A percentile compares a stretch with the other conserved stretches of the same genome.
Conservation (phyloP, 345 rosid species). For the Rubroshorea leprosula region DNA sequence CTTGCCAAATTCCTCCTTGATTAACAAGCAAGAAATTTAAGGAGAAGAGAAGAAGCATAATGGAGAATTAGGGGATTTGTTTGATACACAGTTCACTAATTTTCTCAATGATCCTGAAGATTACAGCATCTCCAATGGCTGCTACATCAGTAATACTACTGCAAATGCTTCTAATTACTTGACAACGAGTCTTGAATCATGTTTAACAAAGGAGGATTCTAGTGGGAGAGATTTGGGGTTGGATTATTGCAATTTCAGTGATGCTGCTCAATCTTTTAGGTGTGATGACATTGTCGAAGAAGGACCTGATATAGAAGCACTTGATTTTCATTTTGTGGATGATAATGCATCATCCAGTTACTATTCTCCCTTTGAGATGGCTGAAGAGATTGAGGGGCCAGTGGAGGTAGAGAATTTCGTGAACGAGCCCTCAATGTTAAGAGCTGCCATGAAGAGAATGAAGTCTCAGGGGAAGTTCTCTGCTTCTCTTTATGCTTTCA, state of each 20-base stretch:
- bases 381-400: constrained; percentile 39
- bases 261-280: constrained; percentile 25
- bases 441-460: constrained; percentile 53
- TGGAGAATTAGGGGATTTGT: constrained; percentile 19
- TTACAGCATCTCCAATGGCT: constrained; percentile 1
- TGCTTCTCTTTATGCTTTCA: constrained; percentile 60
- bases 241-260: constrained; percentile 15
- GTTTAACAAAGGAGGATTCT: constrained; percentile 27
- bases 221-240: constrained; percentile 14
- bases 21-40: constrained; percentile 12
- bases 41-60: constrained; percentile 11
- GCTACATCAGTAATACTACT: not conserved
- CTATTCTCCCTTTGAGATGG: constrained; percentile 52
- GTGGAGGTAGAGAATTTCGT: constrained; percentile 27
- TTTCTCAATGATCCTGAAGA: constrained; percentile 40
- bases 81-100: constrained; percentile 30
- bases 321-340: constrained; percentile 48
- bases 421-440: constrained; percentile 41
- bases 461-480: constrained; percentile 55
- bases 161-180: constrained; percentile 12
- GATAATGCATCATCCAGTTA: constrained; percentile 24
- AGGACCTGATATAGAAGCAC: constrained; percentile 8
- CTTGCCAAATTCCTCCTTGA: constrained; percentile 3
- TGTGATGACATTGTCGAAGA: too few species aligned
- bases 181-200: constrained; percentile 26